Conservation (phyloP, 2,329 filamentous ascomycete species). For the Eutypa lata region DNA sequence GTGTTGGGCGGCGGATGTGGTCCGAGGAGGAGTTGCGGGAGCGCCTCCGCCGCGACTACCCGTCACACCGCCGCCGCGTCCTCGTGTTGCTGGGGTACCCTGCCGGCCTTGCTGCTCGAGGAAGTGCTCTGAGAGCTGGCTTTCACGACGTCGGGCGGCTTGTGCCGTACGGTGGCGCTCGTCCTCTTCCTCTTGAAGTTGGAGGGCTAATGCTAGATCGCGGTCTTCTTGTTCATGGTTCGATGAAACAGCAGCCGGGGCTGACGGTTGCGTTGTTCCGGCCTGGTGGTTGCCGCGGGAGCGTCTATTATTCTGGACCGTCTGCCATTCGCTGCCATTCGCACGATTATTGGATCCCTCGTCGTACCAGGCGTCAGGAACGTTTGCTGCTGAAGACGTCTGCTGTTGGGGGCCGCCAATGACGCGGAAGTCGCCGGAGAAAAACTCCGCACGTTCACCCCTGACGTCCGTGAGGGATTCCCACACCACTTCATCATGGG, state of each 20-base stretch:
- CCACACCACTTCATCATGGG: slow-evolving; percentile 91
- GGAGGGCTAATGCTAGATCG: slow-evolving; percentile 82
- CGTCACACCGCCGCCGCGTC: slow-evolving; percentile 10
- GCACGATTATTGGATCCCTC: slow-evolving; percentile 15
- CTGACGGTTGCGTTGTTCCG: slow-evolving; percentile 8
- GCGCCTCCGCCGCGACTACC: slow-evolving; percentile 19
- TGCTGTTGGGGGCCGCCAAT: slow-evolving; percentile 59
- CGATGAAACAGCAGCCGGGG: slow-evolving; percentile 34
- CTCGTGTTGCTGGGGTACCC: slow-evolving; percentile 7
- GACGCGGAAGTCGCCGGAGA: slow-evolving; percentile 83
- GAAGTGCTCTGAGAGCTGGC: slow-evolving; percentile 64
- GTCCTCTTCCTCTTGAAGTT: slow-evolving; percentile 93
- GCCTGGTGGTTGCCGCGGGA: slow-evolving; percentile 21
- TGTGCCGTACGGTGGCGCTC: slow-evolving; percentile 64
- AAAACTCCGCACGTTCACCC: slow-evolving; percentile 77
- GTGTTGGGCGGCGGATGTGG: slow-evolving; percentile 21
- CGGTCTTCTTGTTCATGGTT: slow-evolving; percentile 73
- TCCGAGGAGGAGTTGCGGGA: slow-evolving; percentile 20
- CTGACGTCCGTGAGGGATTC: slow-evolving; percentile 88
- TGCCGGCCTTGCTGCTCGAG: slow-evolving; percentile 61
- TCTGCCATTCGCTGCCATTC: slow-evolving; percentile 51
- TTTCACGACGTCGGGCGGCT: slow-evolving; percentile 62
- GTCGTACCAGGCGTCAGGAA: slow-evolving; percentile 11
- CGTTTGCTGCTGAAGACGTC: slow-evolving; percentile 12
- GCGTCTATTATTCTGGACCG: slow-evolving; percentile 43